Percentiles rank a stretch among this genome's conserved stretches.
Conservation (phyloP, 371 early-diverging fungal genomes). For the Mucor plumbeus region DNA sequence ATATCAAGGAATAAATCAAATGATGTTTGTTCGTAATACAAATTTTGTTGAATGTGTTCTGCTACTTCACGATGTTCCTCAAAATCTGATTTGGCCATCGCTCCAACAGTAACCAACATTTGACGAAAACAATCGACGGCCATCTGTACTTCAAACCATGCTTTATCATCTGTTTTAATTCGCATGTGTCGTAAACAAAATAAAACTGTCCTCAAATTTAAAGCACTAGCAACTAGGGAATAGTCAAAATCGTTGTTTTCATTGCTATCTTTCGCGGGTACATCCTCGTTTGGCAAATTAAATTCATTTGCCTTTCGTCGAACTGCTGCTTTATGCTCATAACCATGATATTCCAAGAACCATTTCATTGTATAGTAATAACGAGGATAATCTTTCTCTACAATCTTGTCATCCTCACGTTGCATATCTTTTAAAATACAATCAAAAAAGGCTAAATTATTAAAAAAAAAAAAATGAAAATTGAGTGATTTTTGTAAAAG, state of each 20-base stretch:
- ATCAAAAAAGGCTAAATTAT: constrained; percentile 53
- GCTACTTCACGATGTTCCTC: constrained; percentile 64
- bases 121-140: constrained; percentile 68
- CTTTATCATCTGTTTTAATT: constrained; percentile 54
- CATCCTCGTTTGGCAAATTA: background rate
- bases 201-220: constrained; percentile 57
- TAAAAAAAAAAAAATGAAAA: background rate
- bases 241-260: constrained; percentile 47
- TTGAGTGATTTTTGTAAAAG: background rate
- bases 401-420: constrained; percentile 59
- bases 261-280: background rate
- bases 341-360: constrained; percentile 44
- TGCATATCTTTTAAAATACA: constrained; percentile 69
- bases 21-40: constrained; percentile 71
- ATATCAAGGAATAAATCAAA: constrained; percentile 65
- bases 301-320: constrained; percentile 14
- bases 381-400: constrained; percentile 51
- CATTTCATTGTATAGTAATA: constrained; percentile 44
- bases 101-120: constrained; percentile 56
- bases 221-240: constrained; percentile 58
- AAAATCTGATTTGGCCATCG: constrained; percentile 55
- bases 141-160: constrained; percentile 60
- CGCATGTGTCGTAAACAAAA: constrained; percentile 61
- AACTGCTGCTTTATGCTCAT: constrained; percentile 26
- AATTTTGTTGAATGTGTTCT: constrained; percentile 70